Conservation (phyloP, 768 basidiomycete species). For the Psilocybe subaeruginosa region DNA sequence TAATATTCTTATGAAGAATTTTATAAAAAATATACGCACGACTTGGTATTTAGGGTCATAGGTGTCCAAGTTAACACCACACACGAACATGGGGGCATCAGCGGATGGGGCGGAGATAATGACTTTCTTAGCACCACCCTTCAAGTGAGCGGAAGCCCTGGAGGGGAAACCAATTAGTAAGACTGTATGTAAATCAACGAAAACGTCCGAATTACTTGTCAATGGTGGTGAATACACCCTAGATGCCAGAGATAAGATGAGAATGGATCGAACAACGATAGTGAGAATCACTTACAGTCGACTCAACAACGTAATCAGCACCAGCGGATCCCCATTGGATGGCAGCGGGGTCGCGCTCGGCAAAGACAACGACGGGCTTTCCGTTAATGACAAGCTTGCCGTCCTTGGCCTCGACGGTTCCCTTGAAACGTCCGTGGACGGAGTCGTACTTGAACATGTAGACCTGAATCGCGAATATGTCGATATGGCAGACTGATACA, state of each 20-base stretch:
- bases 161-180: slow-evolving; percentile 17
- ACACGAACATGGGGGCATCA: slow-evolving; percentile 94
- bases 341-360: slow-evolving; percentile 83
- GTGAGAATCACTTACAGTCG: slow-evolving; percentile 63
- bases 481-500: background rate
- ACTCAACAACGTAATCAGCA: slow-evolving; percentile 95
- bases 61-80: slow-evolving; percentile 91
- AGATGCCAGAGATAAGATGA: slow-evolving; percentile 14
- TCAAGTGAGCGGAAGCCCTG: slow-evolving; percentile 89
- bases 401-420: slow-evolving; percentile 77
- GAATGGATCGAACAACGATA: slow-evolving; percentile 16
- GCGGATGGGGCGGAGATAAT: slow-evolving; percentile 99
- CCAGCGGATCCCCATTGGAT: slow-evolving; percentile 84
- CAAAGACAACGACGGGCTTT: slow-evolving; percentile 75
- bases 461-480: slow-evolving; percentile 48
- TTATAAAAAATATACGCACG: slow-evolving; percentile 43
- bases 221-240: slow-evolving; percentile 97
- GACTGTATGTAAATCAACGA: background rate
- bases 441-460: slow-evolving; percentile 99
- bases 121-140: slow-evolving; percentile 99
- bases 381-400: slow-evolving; percentile 90
- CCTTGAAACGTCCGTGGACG: slow-evolving; percentile 92
- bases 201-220: slow-evolving; percentile 62
- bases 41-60: slow-evolving; percentile 91
- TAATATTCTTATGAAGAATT: background rate